Base-by-base conservation (phyloP, 495 filamentous ascomycete genomes). In the Hypoxylon fuscum region DNA sequence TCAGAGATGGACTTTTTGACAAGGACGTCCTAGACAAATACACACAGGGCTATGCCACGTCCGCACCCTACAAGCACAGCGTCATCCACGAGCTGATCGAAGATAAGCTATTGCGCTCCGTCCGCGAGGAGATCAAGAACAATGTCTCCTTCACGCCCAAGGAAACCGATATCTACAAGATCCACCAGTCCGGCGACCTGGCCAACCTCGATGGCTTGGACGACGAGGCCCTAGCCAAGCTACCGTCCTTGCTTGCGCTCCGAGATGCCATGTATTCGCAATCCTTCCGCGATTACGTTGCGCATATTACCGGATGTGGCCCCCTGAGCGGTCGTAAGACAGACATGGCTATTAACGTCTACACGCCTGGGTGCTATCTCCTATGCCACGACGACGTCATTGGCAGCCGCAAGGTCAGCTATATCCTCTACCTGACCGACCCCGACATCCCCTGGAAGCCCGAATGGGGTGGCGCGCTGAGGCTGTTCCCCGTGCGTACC, bases 131-230 rank as follows among this genome's bases (percentile, higher is more conserved):
- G 79, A 93, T 98, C 72, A 87, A 90, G 74, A 80, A 85, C 43
- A 91, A 95, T 68, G 86, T 99, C 58, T 87, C 88, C 70, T 98
- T 98, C 78, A 96, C 95, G 43, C 93, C 93, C 62, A 99, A 99
- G 77, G 95, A 99, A 73, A 99, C 95, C 55, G 96, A 99, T 75
- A 98, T 99, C 76, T 99, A 99, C 82, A 96, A 95, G 75, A 97
- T 98, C 72, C 93, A 97, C 81, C 95, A 98, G 77, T 97, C 94
- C 23, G 95, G 95, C 51, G 95, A 99, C 72, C 82, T 99, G 14
- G 96, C 95, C 7, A 99, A 99, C 72, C 87, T 99, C 38, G 92
- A 96, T 75, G 95, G 95, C 3, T 81, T 99, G 5, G 90, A 96
- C 49, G 86, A 92, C 68, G 84, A 88, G 0, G 90, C 92, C 25